Conservation (phyloP, 352 stramenopile genomes). For the Phytophthora sp. region DNA sequence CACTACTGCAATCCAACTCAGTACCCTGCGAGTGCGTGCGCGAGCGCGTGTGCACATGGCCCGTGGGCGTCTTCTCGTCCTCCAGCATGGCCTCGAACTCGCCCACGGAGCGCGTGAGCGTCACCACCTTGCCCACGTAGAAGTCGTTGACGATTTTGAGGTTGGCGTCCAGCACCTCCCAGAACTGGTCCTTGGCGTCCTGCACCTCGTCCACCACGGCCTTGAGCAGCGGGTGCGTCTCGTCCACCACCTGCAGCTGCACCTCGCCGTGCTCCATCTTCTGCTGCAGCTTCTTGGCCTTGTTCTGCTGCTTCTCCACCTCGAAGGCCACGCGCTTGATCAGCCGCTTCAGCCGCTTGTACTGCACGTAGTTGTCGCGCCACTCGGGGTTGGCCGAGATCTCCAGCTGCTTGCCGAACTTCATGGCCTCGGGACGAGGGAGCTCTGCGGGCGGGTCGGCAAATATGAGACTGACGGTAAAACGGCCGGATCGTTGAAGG, state of each 20-base stretch:
- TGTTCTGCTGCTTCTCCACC: slow-evolving; percentile 80
- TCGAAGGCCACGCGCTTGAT: slow-evolving; percentile 92
- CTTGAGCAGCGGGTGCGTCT: slow-evolving; percentile 68
- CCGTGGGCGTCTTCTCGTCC: slow-evolving; percentile 74
- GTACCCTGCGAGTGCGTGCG: slow-evolving; percentile 68
- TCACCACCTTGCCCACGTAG: slow-evolving; percentile 73
- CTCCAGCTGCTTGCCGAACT: slow-evolving; percentile 94
- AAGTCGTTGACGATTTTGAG: slow-evolving; percentile 89
- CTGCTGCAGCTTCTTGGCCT: slow-evolving; percentile 72
- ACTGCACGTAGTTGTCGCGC: slow-evolving; percentile 92
- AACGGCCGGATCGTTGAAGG: slow-evolving; percentile 15
- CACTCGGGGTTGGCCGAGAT: slow-evolving; percentile 88
- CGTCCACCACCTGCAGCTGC: slow-evolving; percentile 55
- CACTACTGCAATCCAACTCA: too few relatives aligned
- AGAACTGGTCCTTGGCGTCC: slow-evolving; percentile 85
- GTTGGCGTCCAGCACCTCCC: slow-evolving; percentile 79
- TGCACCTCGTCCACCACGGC: slow-evolving; percentile 63
- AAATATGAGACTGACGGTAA: slow-evolving; percentile 25
- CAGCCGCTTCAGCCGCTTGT: slow-evolving; percentile 91
- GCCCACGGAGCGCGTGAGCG: slow-evolving; percentile 66
- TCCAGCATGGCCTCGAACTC: slow-evolving; percentile 76
- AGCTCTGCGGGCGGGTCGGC: slow-evolving; percentile 8
- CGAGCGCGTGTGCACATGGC: slow-evolving; percentile 75
- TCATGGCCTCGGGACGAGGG: too few relatives aligned
- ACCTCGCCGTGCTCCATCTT: slow-evolving; percentile 42